Base-by-base conservation (phyloP, 1,139 yeast species). In the Protomyces arabidopsidicola region DNA sequence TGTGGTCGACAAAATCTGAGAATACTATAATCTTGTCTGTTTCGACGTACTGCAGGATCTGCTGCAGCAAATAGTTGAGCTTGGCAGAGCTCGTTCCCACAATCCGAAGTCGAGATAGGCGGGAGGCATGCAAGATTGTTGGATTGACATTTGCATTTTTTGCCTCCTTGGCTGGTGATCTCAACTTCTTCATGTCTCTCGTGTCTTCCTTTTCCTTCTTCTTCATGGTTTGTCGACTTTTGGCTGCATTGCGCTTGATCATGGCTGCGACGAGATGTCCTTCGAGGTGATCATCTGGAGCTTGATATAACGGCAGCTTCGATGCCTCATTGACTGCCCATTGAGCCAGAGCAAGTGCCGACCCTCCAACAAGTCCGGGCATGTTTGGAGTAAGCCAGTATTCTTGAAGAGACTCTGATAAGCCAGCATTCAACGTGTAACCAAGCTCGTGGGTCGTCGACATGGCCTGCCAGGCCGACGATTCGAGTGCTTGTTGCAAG, bases 1-100 rank as follows among this genome's bases (percentile, higher is more conserved):
- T 55, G 67, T 84, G 81, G 68, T 86, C 89, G 71, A 85, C 89
- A 72, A 83, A 84, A 68, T 86, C 90, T 71, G 83, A 86, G 70
- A 86, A 86, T 0, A 86, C 83, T 50, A 86, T 77, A 2, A 87
- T 82, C 68, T 86, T 86, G 27, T 72, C 72, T 65, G 82, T 82
- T 68, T 83, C 82, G 64, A 83, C 85, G 31, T 84, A 71, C 31
- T 48, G 56, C 6, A 65, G 48, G 20, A 86, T 69, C 63, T 83
- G 76, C 20, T 84, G 76, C 0, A 82, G 77, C 66, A 86, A 74
- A 67, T 86, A 86, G 3, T 88, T 82, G 16, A 86, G 72, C 70
- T 86, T 86, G 0, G 85, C 75, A 0, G 88, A 84, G 0, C 85
- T 81, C 0, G 88, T 82, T 0, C 88, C 36, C 6, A 38, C 52